Evolutionary conservation across 768 basidiomycete genomes (phyloP).

Genomic region (Suillus lakei): DNA sequence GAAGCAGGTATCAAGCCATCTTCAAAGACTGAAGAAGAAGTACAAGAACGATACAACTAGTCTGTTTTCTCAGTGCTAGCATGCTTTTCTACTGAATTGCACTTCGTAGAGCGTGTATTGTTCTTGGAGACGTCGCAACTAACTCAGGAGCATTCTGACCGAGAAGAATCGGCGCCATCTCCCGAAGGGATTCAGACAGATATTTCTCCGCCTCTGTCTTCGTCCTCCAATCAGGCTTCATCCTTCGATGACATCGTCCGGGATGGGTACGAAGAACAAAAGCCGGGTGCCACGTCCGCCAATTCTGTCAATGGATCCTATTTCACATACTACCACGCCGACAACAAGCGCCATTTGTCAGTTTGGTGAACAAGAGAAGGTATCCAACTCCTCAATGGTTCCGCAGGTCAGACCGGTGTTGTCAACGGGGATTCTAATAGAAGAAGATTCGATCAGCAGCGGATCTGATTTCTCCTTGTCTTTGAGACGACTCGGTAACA

Average conservation of each 20-base stretch:
- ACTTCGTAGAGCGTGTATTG: conserved; percentile 25
- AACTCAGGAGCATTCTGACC: conserved; percentile 15
- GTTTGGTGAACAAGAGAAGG: conserved; percentile 14
- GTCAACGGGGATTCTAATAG: conserved; percentile 15
- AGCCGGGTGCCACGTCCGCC: too few relatives aligned
- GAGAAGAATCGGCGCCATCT: conserved; percentile 6
- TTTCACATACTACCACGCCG: background rate
- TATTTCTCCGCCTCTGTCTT: conserved; percentile 7
- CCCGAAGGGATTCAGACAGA: conserved; percentile 13
- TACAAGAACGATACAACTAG: conserved; percentile 36
- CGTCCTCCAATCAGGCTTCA: conserved; percentile 10
- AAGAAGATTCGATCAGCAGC: conserved; percentile 16
- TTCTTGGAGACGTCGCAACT: conserved; percentile 29
- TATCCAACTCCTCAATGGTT: background rate
- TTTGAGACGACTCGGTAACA: conserved; percentile 36
- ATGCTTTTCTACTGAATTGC: conserved; percentile 3
- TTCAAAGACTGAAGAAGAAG: conserved; percentile 42
- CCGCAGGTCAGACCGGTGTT: conserved; percentile 13
- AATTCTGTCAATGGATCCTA: background rate
- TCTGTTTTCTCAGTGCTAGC: conserved; percentile 22
- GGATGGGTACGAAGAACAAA: conserved; percentile 2
- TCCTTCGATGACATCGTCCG: conserved; percentile 10
- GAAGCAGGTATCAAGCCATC: conserved; percentile 46
- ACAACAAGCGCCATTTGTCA: conserved; percentile 4
- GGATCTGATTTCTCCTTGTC: conserved; percentile 33